Percentiles rank a stretch among this genome's conserved stretches.
Conservation (phyloP, 164 flowering plant species). For the Cinnamomum micranthum region DNA sequence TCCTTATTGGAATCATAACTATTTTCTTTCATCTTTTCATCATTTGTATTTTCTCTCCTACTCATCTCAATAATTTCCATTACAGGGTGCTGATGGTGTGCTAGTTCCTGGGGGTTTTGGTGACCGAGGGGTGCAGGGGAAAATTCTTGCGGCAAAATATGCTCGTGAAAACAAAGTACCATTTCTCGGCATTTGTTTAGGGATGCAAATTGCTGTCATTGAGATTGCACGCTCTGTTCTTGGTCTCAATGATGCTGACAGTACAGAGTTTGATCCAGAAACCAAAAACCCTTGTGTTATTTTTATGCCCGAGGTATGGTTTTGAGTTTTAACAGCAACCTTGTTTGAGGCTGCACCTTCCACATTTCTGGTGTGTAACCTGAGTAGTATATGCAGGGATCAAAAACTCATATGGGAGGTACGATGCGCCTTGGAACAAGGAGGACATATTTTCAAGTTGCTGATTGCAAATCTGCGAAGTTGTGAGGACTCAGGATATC, state of each 20-base stretch:
- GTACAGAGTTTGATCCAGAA: conserved; percentile 79
- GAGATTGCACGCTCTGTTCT: conserved; percentile 85
- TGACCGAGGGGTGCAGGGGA: conserved; percentile 96
- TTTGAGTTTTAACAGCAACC: background rate
- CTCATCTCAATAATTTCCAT: conserved; percentile 6
- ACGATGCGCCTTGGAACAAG: conserved; percentile 97
- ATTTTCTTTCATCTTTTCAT: background rate
- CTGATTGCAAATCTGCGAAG: conserved; percentile 71
- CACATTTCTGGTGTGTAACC: background rate
- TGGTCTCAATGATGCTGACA: conserved; percentile 71
- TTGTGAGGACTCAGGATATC: conserved; percentile 44
- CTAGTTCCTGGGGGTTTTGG: conserved; percentile 99
- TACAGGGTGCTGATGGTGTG: conserved; percentile 82
- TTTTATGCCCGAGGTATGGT: conserved; percentile 89
- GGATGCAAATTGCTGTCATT: conserved; percentile 96
- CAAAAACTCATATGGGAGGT: conserved; percentile 96
- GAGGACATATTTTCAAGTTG: conserved; percentile 66
- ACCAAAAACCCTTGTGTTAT: conserved; percentile 80
- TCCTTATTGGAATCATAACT: no score
- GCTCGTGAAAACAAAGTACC: conserved; percentile 85
- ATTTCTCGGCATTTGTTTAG: conserved; percentile 86
- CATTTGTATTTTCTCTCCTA: background rate
- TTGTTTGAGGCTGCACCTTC: no score
- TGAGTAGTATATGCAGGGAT: conserved; percentile 47
- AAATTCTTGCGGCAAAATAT: conserved; percentile 88